phyloP scores from a whole-genome alignment of 352 stramenopile species.

The Pythium pyrilobum region DNA sequence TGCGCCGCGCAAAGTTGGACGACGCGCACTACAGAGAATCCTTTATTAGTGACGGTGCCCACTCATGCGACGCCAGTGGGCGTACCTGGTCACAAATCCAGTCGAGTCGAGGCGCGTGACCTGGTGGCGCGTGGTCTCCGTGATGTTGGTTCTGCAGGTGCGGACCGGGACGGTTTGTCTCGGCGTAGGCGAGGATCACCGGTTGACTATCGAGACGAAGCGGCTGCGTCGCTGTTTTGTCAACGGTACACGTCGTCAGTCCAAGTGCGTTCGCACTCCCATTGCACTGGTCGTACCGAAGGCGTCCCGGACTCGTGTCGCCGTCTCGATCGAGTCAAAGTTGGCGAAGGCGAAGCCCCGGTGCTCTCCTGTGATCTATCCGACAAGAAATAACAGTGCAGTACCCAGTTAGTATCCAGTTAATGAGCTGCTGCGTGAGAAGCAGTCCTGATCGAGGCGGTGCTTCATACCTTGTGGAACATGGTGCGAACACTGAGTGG shows the following conservation, averaged over 20 bases:
- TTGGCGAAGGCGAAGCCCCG: conserved; percentile 80
- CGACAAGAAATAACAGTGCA: too few relatives aligned
- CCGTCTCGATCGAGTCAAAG: conserved; percentile 53
- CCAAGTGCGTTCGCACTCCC: too few relatives aligned
- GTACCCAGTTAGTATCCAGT: background rate
- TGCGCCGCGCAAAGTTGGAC: conserved; percentile 66
- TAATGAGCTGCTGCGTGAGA: too few relatives aligned
- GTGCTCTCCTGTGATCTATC: conserved; percentile 51
- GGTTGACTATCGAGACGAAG: conserved; percentile 45
- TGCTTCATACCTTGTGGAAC: conserved; percentile 56
- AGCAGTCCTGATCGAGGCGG: too few relatives aligned
- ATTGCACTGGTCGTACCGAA: conserved; percentile 38
- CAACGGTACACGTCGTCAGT: too few relatives aligned
- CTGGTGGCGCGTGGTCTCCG: background rate
- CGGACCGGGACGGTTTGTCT: conserved; percentile 10
- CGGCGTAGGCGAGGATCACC: conserved; percentile 17
- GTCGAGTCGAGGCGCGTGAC: conserved; percentile 32
- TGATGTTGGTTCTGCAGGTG: conserved; percentile 1
- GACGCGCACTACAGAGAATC: conserved; percentile 44
- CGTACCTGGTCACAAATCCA: conserved; percentile 69
- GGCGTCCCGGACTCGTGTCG: conserved; percentile 40
- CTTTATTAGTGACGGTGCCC: background rate
- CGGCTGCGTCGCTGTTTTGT: conserved; percentile 45
- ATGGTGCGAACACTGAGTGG: conserved; percentile 49
- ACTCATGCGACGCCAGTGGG: background rate